phyloP scores from a whole-genome alignment of 129 eudicot genomes.

The Arctium minus region DNA sequence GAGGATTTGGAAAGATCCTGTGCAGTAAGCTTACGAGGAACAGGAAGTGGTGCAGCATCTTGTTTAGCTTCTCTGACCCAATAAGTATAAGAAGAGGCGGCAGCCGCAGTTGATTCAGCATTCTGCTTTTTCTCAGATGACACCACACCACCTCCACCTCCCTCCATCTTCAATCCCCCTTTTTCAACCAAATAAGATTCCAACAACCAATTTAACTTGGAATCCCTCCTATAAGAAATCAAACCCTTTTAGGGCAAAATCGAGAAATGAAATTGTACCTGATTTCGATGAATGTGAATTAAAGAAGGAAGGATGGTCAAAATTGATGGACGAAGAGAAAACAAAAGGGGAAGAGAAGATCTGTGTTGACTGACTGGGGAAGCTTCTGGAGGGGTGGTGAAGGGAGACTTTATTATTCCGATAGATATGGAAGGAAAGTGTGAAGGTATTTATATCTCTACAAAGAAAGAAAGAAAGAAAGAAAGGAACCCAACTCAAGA shows the following conservation, averaged over 20 bases:
- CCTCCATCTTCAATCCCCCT: conserved; percentile 31
- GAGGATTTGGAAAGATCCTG: conserved; percentile 44
- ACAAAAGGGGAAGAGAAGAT: conserved; percentile 14
- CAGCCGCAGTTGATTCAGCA: conserved; percentile 32
- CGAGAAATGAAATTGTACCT: not conserved
- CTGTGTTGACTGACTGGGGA: conserved; percentile 37
- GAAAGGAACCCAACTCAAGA: not conserved
- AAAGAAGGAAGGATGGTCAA: conserved; percentile 20
- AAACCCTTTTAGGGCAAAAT: not conserved
- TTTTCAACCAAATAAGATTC: not conserved
- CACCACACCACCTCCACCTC: conserved; percentile 39
- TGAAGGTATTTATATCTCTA: not conserved
- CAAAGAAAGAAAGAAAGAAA: no score
- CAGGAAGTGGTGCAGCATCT: conserved; percentile 89
- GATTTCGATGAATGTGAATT: not conserved
- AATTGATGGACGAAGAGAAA: not conserved
- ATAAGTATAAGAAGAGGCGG: conserved; percentile 63
- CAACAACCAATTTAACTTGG: not conserved
- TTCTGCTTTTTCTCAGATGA: conserved; percentile 44
- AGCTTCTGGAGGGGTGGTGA: conserved; percentile 16
- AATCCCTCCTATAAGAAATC: not conserved
- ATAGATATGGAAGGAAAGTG: conserved; percentile 5
- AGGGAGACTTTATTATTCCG: conserved; percentile 7
- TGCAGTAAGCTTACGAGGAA: conserved; percentile 68
- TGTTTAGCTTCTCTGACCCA: conserved; percentile 70